These are phyloP conservation scores for Heimioporus sp. DNA, from an alignment of 768 basidiomycete genomes.

Conservation along the genomic window DNA sequence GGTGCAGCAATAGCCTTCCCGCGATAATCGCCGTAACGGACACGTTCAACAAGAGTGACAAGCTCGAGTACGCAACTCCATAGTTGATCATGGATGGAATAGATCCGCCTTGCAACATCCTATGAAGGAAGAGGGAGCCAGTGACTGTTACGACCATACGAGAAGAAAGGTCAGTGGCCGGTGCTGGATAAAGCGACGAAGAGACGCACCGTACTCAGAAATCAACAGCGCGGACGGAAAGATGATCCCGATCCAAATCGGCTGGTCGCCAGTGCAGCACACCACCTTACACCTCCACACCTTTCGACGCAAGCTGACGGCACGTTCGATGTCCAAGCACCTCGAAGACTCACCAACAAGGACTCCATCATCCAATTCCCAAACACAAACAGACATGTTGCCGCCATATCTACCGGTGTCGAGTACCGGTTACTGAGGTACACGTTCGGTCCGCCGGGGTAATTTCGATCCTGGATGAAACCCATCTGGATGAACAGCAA, in stretches of 20 bases:
- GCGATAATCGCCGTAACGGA: slow-evolving; percentile 17
- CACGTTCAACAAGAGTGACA: slow-evolving; percentile 15
- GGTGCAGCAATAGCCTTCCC: slow-evolving; percentile 11
- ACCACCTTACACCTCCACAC: slow-evolving; percentile 23
- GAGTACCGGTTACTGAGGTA: neutral
- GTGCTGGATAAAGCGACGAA: neutral
- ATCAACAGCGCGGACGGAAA: slow-evolving; percentile 5
- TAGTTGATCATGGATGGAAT: neutral
- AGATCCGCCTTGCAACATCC: neutral
- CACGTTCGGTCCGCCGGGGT: slow-evolving; percentile 13
- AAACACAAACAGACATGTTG: slow-evolving; percentile 12
- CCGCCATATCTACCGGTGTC: slow-evolving; percentile 1
- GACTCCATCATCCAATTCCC: slow-evolving; percentile 23
- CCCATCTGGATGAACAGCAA: slow-evolving; percentile 16
- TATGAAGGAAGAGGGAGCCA: slow-evolving; percentile 2
- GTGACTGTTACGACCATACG: slow-evolving; percentile 1
- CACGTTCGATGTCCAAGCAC: neutral
- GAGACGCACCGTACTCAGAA: slow-evolving; percentile 11
- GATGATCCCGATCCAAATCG: slow-evolving; percentile 7
- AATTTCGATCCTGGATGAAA: slow-evolving; percentile 10
- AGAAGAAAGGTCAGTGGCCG: neutral
- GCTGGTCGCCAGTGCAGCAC: slow-evolving; percentile 8
- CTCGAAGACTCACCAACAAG: slow-evolving; percentile 13
- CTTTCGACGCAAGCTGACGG: slow-evolving; percentile 7
- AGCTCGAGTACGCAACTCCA: slow-evolving; percentile 3